Evolutionary conservation across 306 rosid genomes (phyloP), one percentile per base, ranked within the genome.

Genomic region (Argentina anserina): DNA sequence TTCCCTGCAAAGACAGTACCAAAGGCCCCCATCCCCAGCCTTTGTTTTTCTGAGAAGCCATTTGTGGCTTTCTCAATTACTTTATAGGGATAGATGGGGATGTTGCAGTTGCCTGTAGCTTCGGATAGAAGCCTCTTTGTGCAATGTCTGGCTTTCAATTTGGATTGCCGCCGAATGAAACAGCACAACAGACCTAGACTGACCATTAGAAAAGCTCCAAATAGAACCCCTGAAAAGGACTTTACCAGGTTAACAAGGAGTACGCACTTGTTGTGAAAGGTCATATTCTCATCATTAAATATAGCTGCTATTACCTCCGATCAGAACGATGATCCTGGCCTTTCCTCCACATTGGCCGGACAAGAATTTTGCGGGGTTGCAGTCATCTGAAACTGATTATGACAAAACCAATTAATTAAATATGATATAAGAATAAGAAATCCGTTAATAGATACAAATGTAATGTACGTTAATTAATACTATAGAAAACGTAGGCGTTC

Each of bases 1-100:
- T 88, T 94, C 40, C 90, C 99, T 3, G 95, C 96, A 60, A 89
- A 91, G 46, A 94, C 99, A 18, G 99, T 90, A 8, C 96, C 97
- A 68, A 84, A 94, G 20, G 97, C 99, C 8, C 99, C 99, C 2
- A 87, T 87, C 65, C 99, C 97, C 0, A 94, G 83, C 69, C 85
- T 80, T 50, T 87, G 90, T 56, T 85, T 87, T 33, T 91, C 97
- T 7, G 99, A 88, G 91, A 94, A 94, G 66, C 87, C 75, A 71
- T 81, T 84, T 5, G 99, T 94, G 52, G 97, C 97, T 79, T 75
- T 91, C 82, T 84, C 95, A 0, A 94, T 88, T 81, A 89, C 97
- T 81, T 82, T 94, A 87, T 85, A 87, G 71, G 87, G 73, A 64
- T 89, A 91, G 36, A 91, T 74, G 3, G 91, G 95, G 47, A 91